A percentile compares a stretch with the other conserved stretches of the same genome.
Conservation (phyloP, 805 yeast species). For the Metschnikowia vanudenii region DNA sequence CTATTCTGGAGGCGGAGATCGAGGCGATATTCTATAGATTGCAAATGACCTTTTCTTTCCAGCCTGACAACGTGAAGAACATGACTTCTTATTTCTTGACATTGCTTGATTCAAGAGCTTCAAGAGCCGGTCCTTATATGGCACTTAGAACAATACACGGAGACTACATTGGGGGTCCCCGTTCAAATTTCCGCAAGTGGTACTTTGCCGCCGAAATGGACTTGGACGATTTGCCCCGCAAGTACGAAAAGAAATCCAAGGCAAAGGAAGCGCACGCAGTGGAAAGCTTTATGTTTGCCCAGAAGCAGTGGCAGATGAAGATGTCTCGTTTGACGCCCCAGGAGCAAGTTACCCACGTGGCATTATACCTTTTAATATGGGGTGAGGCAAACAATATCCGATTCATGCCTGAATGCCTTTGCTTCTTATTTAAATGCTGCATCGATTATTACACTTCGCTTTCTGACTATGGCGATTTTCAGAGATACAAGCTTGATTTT, state of each 20-base stretch:
- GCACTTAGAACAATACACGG: conserved; percentile 66
- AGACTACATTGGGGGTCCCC: conserved; percentile 71
- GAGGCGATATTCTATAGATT: conserved; percentile 54
- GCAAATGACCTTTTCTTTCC: conserved; percentile 63
- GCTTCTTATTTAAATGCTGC: conserved; percentile 82
- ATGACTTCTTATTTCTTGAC: conserved; percentile 47
- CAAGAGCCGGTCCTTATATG: conserved; percentile 54
- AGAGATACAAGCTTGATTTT: conserved; percentile 37
- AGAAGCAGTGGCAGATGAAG: conserved; percentile 49
- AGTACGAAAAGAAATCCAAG: conserved; percentile 9
- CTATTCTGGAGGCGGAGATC: conserved; percentile 53
- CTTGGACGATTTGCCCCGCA: conserved; percentile 30
- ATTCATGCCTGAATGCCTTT: conserved; percentile 86
- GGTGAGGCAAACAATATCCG: conserved; percentile 86
- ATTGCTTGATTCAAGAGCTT: conserved; percentile 36
- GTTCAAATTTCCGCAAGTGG: conserved; percentile 73
- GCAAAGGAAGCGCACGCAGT: conserved; percentile 1
- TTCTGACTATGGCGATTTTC: conserved; percentile 25
- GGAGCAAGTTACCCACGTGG: conserved; percentile 61
- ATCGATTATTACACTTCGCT: conserved; percentile 59
- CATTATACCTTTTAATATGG: conserved; percentile 76
- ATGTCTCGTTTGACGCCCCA: conserved; percentile 50
- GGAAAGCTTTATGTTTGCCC: conserved; percentile 25
- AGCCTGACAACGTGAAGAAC: conserved; percentile 59
- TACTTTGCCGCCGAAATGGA: conserved; percentile 73